phyloP scores from a whole-genome alignment of 1,139 yeast species.

The Barnettozyma hawaiiensis region DNA sequence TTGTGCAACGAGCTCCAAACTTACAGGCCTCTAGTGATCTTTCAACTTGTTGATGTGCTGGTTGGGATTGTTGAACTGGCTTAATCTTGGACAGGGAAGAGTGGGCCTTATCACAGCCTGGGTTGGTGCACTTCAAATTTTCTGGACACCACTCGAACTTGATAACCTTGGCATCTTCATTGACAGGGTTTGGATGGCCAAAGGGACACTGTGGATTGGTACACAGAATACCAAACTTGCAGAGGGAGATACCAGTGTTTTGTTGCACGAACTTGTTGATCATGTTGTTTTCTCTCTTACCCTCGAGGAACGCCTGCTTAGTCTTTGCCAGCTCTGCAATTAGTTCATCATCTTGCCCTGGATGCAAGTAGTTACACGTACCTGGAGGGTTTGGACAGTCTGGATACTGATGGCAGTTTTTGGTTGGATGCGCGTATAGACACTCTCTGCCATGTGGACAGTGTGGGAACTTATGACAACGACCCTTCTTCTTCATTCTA shows the following conservation, averaged over 20 bases:
- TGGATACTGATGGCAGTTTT: slow-evolving; percentile 69
- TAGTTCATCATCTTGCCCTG: slow-evolving; percentile 72
- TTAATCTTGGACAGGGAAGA: slow-evolving; percentile 53
- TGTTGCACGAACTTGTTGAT: slow-evolving; percentile 26
- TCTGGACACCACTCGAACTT: slow-evolving; percentile 72
- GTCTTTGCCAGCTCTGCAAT: slow-evolving; percentile 61
- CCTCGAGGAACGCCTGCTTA: slow-evolving; percentile 40
- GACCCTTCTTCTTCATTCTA: slow-evolving; percentile 43
- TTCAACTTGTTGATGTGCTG: slow-evolving; percentile 32
- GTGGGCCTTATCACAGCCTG: slow-evolving; percentile 66
- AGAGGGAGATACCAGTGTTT: slow-evolving; percentile 46
- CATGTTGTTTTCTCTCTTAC: slow-evolving; percentile 21
- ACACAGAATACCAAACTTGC: slow-evolving; percentile 74
- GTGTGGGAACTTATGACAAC: slow-evolving; percentile 77
- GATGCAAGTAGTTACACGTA: slow-evolving; percentile 77
- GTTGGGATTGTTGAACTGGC: slow-evolving; percentile 26
- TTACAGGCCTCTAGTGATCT: slow-evolving; percentile 74
- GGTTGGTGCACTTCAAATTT: slow-evolving; percentile 58
- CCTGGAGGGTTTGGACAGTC: slow-evolving; percentile 77
- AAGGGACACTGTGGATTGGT: slow-evolving; percentile 75
- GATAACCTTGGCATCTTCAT: slow-evolving; percentile 62
- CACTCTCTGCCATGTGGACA: slow-evolving; percentile 58
- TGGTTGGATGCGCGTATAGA: slow-evolving; percentile 74
- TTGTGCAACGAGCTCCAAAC: slow-evolving; percentile 70
- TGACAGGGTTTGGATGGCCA: slow-evolving; percentile 90